Percentiles rank a stretch among this genome's conserved stretches.
phyloP scores from a whole-genome alignment of 768 basidiomycete genomes.

The Lentinula sp. region DNA sequence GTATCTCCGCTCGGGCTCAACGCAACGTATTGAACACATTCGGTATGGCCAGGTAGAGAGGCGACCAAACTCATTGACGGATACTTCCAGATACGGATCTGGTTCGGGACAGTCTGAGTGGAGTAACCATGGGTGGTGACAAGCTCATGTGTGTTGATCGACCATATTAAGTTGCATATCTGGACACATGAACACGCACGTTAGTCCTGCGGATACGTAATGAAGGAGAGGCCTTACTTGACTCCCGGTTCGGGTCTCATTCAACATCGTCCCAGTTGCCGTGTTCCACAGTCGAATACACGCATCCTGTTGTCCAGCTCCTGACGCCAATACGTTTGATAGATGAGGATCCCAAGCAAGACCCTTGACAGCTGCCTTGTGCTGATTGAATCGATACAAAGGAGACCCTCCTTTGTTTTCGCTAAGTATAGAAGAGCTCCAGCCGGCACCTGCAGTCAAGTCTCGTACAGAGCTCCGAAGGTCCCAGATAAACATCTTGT shows the following conservation, averaged over 20 bases:
- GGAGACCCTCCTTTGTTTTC: constrained; percentile 27
- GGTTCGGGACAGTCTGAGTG: constrained; percentile 62
- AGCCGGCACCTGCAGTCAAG: constrained; percentile 9
- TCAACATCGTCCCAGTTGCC: constrained; percentile 53
- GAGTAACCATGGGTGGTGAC: constrained; percentile 78
- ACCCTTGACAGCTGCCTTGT: constrained; percentile 73
- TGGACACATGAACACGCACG: constrained; percentile 32
- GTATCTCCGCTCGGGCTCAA: constrained; percentile 73
- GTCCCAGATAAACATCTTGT: constrained; percentile 77
- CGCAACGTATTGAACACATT: constrained; percentile 67
- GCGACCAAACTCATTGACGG: constrained; percentile 70
- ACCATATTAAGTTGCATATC: constrained; percentile 68
- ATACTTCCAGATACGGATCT: constrained; percentile 68
- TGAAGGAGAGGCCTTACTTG: constrained; percentile 40
- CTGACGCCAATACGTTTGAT: constrained; percentile 63
- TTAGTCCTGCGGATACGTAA: background rate
- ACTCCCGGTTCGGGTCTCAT: constrained; percentile 66
- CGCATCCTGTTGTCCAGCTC: constrained; percentile 78
- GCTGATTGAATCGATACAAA: constrained; percentile 68
- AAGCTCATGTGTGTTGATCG: constrained; percentile 65
- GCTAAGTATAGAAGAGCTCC: background rate
- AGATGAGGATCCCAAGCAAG: constrained; percentile 78
- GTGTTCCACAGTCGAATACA: constrained; percentile 79
- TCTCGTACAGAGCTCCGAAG: constrained; percentile 35
- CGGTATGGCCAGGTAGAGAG: constrained; percentile 64